Conservation (phyloP, 1,284 basidiomycete species). For the Leccinum solheimii region DNA sequence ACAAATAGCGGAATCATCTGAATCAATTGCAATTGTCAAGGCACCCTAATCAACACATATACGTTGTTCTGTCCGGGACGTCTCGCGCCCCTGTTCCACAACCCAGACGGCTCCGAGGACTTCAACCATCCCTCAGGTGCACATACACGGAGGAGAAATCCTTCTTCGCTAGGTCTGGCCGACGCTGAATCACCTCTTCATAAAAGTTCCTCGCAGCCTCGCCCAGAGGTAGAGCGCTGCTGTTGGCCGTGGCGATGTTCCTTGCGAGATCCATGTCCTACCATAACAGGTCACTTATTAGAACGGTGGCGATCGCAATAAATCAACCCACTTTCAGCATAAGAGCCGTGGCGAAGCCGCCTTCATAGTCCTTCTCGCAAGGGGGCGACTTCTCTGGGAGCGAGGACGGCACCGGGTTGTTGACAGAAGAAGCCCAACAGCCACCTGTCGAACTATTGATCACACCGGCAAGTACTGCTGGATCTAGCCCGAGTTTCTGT, state of each 20-base stretch:
- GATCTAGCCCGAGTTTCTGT: slow-evolving; percentile 71
- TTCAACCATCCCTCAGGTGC: slow-evolving; percentile 43
- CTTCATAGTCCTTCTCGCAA: slow-evolving; percentile 81
- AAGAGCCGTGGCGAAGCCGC: slow-evolving; percentile 79
- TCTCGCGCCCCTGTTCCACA: neutral
- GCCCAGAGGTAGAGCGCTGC: slow-evolving; percentile 63
- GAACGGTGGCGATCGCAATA: neutral
- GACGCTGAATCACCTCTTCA: slow-evolving; percentile 48
- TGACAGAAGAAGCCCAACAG: slow-evolving; percentile 84
- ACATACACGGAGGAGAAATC: slow-evolving; percentile 83
- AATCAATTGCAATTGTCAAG: slow-evolving; percentile 4
- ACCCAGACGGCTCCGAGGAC: neutral
- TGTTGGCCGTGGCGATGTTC: slow-evolving; percentile 53
- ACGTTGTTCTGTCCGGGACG: slow-evolving; percentile 3
- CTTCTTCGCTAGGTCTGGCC: slow-evolving; percentile 60
- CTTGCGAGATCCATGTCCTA: slow-evolving; percentile 82
- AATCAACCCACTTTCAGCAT: slow-evolving; percentile 71
- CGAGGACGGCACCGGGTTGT: slow-evolving; percentile 84
- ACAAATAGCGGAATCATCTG: neutral
- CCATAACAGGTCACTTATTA: slow-evolving; percentile 9
- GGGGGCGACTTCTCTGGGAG: slow-evolving; percentile 74
- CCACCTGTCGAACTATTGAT: slow-evolving; percentile 82
- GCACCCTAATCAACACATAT: slow-evolving; percentile 13
- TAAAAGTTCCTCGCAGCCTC: slow-evolving; percentile 64
- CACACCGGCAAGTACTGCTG: slow-evolving; percentile 73